A percentile compares a stretch with the other conserved stretches of the same genome.
Conservation (phyloP, 768 basidiomycete species). For the Asterophora parasitica region DNA sequence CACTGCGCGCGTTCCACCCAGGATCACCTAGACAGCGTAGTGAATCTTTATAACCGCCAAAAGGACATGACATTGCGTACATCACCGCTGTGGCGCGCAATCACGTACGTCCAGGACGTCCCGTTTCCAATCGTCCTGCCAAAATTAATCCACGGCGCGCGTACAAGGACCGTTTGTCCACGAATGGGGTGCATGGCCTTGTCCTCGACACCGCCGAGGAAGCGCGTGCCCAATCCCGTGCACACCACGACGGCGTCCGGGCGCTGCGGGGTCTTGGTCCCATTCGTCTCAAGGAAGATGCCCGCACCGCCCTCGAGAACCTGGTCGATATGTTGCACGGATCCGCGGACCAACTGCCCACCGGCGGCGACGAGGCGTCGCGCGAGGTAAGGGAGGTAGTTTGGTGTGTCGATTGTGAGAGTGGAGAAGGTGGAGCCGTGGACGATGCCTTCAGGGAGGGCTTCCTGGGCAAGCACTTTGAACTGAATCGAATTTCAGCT, state of each 20-base stretch:
- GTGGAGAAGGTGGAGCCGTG: slow-evolving; percentile 61
- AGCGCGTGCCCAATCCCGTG: slow-evolving; percentile 67
- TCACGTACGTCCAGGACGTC: slow-evolving; percentile 55
- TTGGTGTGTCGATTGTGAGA: slow-evolving; percentile 63
- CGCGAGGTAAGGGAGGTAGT: slow-evolving; percentile 69
- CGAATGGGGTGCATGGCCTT: slow-evolving; percentile 67
- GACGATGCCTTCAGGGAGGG: slow-evolving; percentile 29
- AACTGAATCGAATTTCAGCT: slow-evolving; percentile 25
- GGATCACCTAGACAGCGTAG: slow-evolving; percentile 33
- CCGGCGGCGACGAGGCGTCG: slow-evolving; percentile 58
- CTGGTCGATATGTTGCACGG: slow-evolving; percentile 66
- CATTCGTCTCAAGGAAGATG: slow-evolving; percentile 24
- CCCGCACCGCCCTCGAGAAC: slow-evolving; percentile 56
- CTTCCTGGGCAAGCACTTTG: slow-evolving; percentile 26
- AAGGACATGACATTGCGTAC: slow-evolving; percentile 21
- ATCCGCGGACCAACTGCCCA: slow-evolving; percentile 54
- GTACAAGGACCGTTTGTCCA: slow-evolving; percentile 78
- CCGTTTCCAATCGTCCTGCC: slow-evolving; percentile 42
- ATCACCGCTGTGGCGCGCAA: slow-evolving; percentile 57
- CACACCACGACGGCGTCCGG: slow-evolving; percentile 65
- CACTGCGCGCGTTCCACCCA: slow-evolving; percentile 54
- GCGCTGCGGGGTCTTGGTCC: slow-evolving; percentile 16
- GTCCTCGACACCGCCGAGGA: slow-evolving; percentile 81
- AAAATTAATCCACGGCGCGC: slow-evolving; percentile 62
- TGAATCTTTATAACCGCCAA: too few species aligned